Percentiles rank a stretch among this genome's conserved stretches.
Evolutionary conservation across 1,139 yeast genomes (phyloP).

Genomic region (Debaryomyces robertsiae): DNA sequence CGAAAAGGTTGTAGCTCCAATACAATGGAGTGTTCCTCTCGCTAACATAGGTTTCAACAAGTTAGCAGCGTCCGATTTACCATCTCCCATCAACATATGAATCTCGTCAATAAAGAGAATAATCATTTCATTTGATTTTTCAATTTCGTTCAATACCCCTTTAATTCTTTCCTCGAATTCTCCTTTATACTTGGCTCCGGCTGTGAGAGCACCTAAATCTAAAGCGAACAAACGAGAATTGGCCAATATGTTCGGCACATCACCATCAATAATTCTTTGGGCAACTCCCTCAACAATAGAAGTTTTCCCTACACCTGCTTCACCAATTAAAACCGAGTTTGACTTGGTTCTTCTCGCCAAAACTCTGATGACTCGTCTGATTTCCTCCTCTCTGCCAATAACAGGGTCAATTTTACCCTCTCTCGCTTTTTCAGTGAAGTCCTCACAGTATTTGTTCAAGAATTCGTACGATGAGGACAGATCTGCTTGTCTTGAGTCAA

Average conservation of each 20-base stretch:
- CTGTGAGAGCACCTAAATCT: slow-evolving; percentile 93
- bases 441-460: slow-evolving; percentile 84
- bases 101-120: slow-evolving; percentile 93
- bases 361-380: slow-evolving; percentile 90
- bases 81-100: slow-evolving; percentile 99
- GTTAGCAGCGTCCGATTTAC: slow-evolving; percentile 92
- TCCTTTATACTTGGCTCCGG: slow-evolving; percentile 98
- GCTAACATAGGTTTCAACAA: slow-evolving; percentile 96
- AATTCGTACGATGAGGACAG: slow-evolving; percentile 84
- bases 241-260: slow-evolving; percentile 86
- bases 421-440: slow-evolving; percentile 89
- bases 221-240: slow-evolving; percentile 80
- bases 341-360: slow-evolving; percentile 95
- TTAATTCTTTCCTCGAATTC: slow-evolving; percentile 97
- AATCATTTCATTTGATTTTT: slow-evolving; percentile 82
- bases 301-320: slow-evolving; percentile 99
- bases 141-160: slow-evolving; percentile 93
- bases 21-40: slow-evolving; percentile 93
- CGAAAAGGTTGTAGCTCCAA: slow-evolving; percentile 95
- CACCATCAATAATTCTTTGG: slow-evolving; percentile 92
- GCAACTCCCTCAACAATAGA: slow-evolving; percentile 98
- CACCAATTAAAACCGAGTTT: slow-evolving; percentile 95
- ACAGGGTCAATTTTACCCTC: slow-evolving; percentile 97
- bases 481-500: slow-evolving; percentile 93
- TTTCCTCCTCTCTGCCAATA: slow-evolving; percentile 98